Evolutionary conservation across 1,284 basidiomycete species (phyloP), one percentile per base, ranked within the genome.

Genomic region (Ustilago vetiveriae): DNA sequence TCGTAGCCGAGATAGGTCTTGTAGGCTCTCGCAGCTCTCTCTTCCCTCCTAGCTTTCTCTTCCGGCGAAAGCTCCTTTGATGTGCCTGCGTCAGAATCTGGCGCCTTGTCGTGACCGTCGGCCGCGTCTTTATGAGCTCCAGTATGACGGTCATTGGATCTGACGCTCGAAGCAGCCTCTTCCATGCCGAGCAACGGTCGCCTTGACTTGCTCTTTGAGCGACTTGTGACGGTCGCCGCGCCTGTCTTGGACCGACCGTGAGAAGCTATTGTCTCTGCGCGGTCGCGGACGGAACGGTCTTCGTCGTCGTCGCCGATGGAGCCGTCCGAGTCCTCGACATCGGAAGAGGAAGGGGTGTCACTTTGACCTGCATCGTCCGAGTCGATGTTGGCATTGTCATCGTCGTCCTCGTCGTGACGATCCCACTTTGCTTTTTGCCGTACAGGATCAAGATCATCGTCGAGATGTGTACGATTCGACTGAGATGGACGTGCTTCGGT

Each of bases 1-100:
- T 89, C 87, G 82, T 92, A 96, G 5, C 90, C 91, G 30, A 98
- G 86, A 17, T 91, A 84, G 42, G 85, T 85, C 58, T 89, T 88
- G 47, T 69, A 79, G 16, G 64, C 65, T 44, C 48, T 51, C 8
- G 62, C 63, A 7, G 68, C 63, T 19, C 32, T 60, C 29, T 71
- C 63, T 24, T 66, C 68, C 6, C 68, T 30, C 26, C 58, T 58
- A 3, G 68, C 55, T 29, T 64, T 65, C 23, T 65, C 63, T 32
- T 55, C 53, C 4, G 73, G 62, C 11, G 67, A 70, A 7, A 70
- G 57, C 32, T 69, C 51, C 21, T 70, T 64, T 13, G 60, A 54
- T 8, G 62, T 57, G 2, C 67, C 67, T 5, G 53, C 30, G 17
- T 70, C 67, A 8, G 67, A 70, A 2, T 70, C 67, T 11, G 67